A percentile compares a stretch with the other conserved stretches of the same genome.
These are phyloP conservation scores for Trypanosoma congolense DNA, from an alignment of 208 protist species.

Conservation along the genomic window DNA sequence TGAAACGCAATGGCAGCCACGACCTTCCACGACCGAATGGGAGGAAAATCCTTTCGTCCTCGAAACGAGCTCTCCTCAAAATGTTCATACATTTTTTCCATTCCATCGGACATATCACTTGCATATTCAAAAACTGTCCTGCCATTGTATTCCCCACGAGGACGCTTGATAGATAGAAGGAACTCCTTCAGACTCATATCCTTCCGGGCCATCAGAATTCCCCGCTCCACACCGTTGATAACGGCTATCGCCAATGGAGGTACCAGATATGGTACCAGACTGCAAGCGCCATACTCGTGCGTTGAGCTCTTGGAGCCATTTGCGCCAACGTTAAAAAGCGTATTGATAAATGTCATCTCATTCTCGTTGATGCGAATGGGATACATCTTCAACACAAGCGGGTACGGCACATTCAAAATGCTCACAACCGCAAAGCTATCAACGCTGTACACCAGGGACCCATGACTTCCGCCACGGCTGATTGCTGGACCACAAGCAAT, in stretches of 20 bases:
- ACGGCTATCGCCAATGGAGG: constrained; percentile 54
- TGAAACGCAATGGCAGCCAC: constrained; percentile 61
- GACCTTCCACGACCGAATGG: constrained; percentile 34
- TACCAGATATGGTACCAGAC: constrained; percentile 41
- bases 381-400: constrained; percentile 30
- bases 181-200: constrained; percentile 66
- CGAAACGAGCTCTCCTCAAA: constrained; percentile 20
- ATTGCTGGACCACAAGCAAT: constrained; percentile 20
- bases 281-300: constrained; percentile 10
- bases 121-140: no score
- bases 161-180: constrained; percentile 17
- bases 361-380: constrained; percentile 19
- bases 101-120: neutral
- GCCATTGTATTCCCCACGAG: neutral
- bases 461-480: constrained; percentile 67
- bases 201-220: constrained; percentile 69
- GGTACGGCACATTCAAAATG: neutral
- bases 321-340: constrained; percentile 13
- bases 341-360: constrained; percentile 25
- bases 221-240: constrained; percentile 28
- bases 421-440: neutral
- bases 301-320: neutral
- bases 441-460: constrained; percentile 64
- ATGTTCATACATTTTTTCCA: constrained; percentile 1
- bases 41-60: constrained; percentile 23